Base-by-base conservation (phyloP, 495 filamentous ascomycete species). In the Gamarada debralockiae region DNA sequence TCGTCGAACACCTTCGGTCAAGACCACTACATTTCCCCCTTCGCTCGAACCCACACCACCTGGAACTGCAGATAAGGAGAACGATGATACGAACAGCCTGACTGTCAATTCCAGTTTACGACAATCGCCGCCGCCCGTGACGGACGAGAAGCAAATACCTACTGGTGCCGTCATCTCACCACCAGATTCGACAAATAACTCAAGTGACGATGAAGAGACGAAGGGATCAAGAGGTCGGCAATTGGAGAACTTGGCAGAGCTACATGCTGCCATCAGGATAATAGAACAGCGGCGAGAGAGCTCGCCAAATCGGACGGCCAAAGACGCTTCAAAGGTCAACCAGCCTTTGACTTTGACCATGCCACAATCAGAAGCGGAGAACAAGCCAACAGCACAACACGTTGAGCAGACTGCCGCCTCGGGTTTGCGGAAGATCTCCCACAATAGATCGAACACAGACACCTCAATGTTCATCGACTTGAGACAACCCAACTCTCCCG, bases 401-500 rank as follows among this genome's bases (percentile, higher is more conserved):
- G 41, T 57, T 15, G 55, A 56, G 22, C 55, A 55, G 20, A 40
- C 7, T 21, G 58, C 57, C 56, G 70, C 45, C 57, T 62, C 56
- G 5, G 39, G 48, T 6, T 13, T 58, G 5, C 58, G 56, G 3
- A 64, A 59, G 42, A 83, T 87, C 34, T 80, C 83, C 14, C 93
- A 96, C 66, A 85, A 84, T 21, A 78, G 92, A 50, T 96, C 92
- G 6, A 78, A 78, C n/a, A 96, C 91, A 2, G 93, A 96, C 59
- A 74, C 81, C 12, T 73, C 81, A 13, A 80, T 88, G 50, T 60
- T 73, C 29, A 58, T 71, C 37, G 67, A 67, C 37, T 62, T 71
- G 21, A 61, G 77, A 44, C 68, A 66, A 37, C 7, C n/a, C 2
- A 73, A 72, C 52, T 75, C 77, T 2, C 64, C 76, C 21, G 79